Evolutionary conservation across 768 basidiomycete species (phyloP).

Genomic region (Cystofilobasidium ferigula): DNA sequence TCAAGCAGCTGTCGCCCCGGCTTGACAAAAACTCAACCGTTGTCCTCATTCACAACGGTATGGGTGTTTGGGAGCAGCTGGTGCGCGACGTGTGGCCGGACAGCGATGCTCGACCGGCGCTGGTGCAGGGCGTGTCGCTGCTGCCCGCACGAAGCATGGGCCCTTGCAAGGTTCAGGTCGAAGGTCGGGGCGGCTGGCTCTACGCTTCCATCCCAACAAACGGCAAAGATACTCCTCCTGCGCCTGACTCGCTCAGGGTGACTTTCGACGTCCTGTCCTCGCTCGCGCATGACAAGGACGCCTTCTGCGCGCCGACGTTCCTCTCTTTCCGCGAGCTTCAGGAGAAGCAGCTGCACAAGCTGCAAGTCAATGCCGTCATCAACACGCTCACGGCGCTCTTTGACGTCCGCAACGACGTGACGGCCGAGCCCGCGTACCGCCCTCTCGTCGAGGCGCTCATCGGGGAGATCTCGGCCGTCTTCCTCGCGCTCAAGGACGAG

Average conservation of each 20-base stretch:
- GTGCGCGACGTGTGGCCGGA: constrained; percentile 59
- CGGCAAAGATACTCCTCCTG: constrained; percentile 49
- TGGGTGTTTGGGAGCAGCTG: constrained; percentile 79
- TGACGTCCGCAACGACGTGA: constrained; percentile 65
- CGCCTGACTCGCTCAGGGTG: constrained; percentile 36
- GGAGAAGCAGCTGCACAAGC: constrained; percentile 58
- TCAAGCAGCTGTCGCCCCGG: constrained; percentile 53
- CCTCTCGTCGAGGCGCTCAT: constrained; percentile 51
- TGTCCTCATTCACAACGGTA: constrained; percentile 87
- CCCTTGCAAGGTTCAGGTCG: constrained; percentile 45
- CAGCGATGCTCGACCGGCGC: constrained; percentile 54
- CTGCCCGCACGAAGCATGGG: constrained; percentile 56
- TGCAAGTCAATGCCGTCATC: constrained; percentile 69
- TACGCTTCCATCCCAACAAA: constrained; percentile 64
- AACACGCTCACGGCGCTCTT: constrained; percentile 77
- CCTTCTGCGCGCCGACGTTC: constrained; percentile 43
- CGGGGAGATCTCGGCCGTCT: constrained; percentile 57
- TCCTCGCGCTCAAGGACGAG: constrained; percentile 40
- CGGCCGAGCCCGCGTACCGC: constrained; percentile 45
- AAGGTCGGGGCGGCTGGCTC: constrained; percentile 55
- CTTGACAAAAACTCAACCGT: constrained; percentile 62
- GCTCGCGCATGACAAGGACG: neutral
- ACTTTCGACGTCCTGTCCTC: neutral
- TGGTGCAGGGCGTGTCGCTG: constrained; percentile 70
- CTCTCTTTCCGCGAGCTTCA: constrained; percentile 56